Evolutionary conservation across 164 flowering plant genomes (phyloP), one percentile per base, ranked within the genome.

Genomic region (Nymphaea colorata): DNA sequence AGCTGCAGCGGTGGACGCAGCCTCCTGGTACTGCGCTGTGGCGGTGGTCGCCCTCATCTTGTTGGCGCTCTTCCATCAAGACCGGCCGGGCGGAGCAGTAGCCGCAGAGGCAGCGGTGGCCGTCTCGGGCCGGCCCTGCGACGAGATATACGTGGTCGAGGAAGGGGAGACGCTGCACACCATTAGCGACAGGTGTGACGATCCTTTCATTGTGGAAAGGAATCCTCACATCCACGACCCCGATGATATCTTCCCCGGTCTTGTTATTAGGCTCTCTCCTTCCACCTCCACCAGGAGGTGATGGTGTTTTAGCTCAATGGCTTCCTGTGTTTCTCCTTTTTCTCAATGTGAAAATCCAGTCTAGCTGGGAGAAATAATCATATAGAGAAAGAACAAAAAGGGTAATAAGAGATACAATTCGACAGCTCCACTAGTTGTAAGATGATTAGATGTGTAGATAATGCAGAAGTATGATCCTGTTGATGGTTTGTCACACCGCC

Each of bases 161-260:
- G 82, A 81, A 73, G 84, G 84, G 4, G 84, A 81, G 69, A 81
- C 84, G 6, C 76, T 81, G 3, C 79, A 81, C 14, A 79, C 82
- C 15, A 79, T 79, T 43, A 79, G 84, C 44, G 82, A 79, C 62
- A 81, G 79, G 78, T 81, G 84, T 57, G 80, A 76, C 10, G 84
- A 81, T 60, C 82, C 80, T 3, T 81, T 41, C 59, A 81, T 81
- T 2, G 79, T 81, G 4, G 82, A 81, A 73, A 64, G 69, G 70
- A 81, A 81, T 42, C 84, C 84, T 5, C 83, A 80, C 66, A 80
- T 80, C 47, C 83, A 80, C 73, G 80, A 80, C 61, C 80, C 80
- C 16, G 83, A 81, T 68, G 84, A 81, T 77, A 82, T 81, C 43
- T 81, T 81, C 64, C 84, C 84, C 16, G 84, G 84, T n/a, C 65